These are phyloP conservation scores for Tuber umbilicatum DNA, from an alignment of 495 filamentous ascomycete species.

Conservation along the genomic window DNA sequence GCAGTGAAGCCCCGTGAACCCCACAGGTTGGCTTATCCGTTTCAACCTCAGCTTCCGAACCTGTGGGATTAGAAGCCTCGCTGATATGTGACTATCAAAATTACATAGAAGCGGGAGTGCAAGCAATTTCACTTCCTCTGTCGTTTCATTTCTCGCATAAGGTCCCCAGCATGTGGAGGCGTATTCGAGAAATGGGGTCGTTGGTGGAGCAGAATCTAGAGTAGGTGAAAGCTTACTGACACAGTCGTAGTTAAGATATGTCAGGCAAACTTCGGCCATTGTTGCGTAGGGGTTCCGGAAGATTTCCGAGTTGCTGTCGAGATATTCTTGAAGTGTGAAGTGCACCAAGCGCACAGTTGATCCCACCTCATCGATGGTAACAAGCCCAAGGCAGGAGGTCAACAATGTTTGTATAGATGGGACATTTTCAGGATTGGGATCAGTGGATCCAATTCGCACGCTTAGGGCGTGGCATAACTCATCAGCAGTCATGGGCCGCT, in stretches of 20 bases:
- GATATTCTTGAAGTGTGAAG: background rate
- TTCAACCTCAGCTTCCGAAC: rapidly evolving
- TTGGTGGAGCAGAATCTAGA: background rate
- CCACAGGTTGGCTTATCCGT: background rate
- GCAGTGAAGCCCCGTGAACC: background rate
- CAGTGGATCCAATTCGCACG: background rate
- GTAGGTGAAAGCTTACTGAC: background rate
- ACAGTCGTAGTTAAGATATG: background rate
- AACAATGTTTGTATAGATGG: background rate
- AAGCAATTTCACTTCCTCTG: background rate
- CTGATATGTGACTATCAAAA: background rate
- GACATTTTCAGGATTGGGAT: background rate
- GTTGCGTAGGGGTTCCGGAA: background rate
- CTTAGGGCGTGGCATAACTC: background rate
- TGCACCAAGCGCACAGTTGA: background rate
- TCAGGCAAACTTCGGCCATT: background rate
- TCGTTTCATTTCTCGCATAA: background rate
- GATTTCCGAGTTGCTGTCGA: background rate
- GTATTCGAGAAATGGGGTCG: background rate
- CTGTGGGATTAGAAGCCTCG: background rate
- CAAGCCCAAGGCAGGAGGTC: background rate
- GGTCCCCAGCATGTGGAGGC: background rate
- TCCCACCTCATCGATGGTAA: background rate
- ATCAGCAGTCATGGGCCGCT: background rate
- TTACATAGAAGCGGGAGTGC: background rate